Evolutionary conservation across 768 basidiomycete species (phyloP).

Genomic region (Lepiota venenata): DNA sequence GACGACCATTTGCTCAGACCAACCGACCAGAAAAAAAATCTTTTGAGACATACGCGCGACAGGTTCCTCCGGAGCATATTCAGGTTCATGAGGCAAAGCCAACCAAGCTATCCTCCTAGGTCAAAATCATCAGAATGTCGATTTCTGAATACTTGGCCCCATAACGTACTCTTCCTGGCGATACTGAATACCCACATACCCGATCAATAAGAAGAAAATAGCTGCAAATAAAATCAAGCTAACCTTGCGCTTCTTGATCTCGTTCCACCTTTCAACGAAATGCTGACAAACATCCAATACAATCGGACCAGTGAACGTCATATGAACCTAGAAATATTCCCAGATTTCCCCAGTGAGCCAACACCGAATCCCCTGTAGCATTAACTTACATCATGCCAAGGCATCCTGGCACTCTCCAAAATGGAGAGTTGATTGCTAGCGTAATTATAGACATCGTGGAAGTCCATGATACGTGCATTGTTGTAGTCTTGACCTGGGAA

Average conservation of each 20-base stretch:
- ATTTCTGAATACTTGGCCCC: background rate
- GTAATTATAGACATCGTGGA: conserved; percentile 78
- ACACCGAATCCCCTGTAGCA: background rate
- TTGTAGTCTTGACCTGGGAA: conserved; percentile 97
- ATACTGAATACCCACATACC: conserved; percentile 26
- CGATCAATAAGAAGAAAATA: background rate
- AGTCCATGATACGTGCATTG: conserved; percentile 84
- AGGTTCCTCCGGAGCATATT: conserved; percentile 60
- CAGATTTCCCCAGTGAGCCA: background rate
- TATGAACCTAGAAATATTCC: conserved; percentile 55
- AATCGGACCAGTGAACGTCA: conserved; percentile 76
- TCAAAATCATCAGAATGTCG: background rate
- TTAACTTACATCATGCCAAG: conserved; percentile 88
- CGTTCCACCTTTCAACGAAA: conserved; percentile 91
- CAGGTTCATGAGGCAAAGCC: conserved; percentile 72
- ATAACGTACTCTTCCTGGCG: conserved; percentile 43
- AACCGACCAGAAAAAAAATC: background rate
- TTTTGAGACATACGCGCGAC: conserved; percentile 48
- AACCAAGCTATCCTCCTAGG: conserved; percentile 49
- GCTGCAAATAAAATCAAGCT: conserved; percentile 6
- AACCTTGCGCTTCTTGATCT: conserved; percentile 80
- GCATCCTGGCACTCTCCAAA: conserved; percentile 75
- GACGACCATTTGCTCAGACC: background rate
- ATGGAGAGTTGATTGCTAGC: conserved; percentile 67
- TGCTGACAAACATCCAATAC: conserved; percentile 93